These are phyloP conservation scores for Starmerella potacharoeniae DNA, from an alignment of 805 yeast genomes.

Conservation along the genomic window DNA sequence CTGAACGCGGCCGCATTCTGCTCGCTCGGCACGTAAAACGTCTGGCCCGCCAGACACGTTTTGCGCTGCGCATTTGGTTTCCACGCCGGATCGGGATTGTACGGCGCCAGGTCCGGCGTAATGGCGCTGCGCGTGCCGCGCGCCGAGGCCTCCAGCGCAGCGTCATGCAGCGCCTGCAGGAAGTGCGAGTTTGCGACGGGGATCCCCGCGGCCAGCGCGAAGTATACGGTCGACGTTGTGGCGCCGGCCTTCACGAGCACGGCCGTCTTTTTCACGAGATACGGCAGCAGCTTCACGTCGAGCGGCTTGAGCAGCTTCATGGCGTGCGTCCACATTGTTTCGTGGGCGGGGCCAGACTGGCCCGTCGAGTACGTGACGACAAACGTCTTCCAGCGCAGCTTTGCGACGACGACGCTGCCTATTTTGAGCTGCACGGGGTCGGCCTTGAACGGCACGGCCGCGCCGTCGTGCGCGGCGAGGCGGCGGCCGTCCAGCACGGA, in stretches of 20 bases:
- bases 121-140: constrained; percentile 20
- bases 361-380: constrained; percentile 24
- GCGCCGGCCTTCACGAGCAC: constrained; percentile 23
- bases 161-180: constrained; percentile 17
- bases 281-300: constrained; percentile 26
- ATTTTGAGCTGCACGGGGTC: constrained; percentile 13
- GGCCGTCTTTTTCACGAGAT: constrained; percentile 24
- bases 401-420: constrained; percentile 20
- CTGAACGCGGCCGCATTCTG: constrained; percentile 18
- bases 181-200: constrained; percentile 27
- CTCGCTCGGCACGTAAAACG: constrained; percentile 23
- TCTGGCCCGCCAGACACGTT: constrained; percentile 21
- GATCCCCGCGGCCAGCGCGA: constrained; percentile 27
- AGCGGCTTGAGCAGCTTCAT: constrained; percentile 19
- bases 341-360: constrained; percentile 12
- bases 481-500: constrained; percentile 14
- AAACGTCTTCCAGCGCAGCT: constrained; percentile 23
- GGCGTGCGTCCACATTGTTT: constrained; percentile 14
- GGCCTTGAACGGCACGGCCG: background rate
- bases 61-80: constrained; percentile 22
- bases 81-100: constrained; percentile 22
- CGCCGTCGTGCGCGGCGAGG: background rate
- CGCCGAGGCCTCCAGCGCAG: constrained; percentile 13
- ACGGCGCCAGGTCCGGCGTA: constrained; percentile 24
- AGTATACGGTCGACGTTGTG: constrained; percentile 26